phyloP scores from a whole-genome alignment of 202 grass and related monocot genomes.

The Cymbopogon flexuosus region DNA sequence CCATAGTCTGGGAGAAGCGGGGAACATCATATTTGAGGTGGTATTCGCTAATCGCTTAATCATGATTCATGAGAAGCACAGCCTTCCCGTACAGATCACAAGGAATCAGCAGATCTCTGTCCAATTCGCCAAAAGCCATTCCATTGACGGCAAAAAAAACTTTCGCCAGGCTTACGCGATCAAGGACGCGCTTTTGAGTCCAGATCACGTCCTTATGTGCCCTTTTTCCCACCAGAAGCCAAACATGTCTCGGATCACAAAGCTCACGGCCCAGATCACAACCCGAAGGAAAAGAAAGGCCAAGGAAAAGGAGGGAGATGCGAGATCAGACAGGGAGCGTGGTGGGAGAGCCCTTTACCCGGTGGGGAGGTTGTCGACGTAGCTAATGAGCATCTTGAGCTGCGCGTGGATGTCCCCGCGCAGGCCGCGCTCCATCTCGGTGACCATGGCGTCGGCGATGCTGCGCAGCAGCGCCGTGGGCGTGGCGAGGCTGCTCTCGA shows the following conservation, averaged over 20 bases:
- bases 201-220: background rate
- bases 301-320: background rate
- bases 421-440: constrained; percentile 67
- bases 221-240: background rate
- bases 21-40: background rate
- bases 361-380: constrained; percentile 80
- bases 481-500: constrained; percentile 51
- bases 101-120: constrained; percentile 4
- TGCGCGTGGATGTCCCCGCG: constrained; percentile 51
- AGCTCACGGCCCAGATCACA: constrained; percentile 11
- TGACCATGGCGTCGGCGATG: constrained; percentile 72
- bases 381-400: constrained; percentile 88
- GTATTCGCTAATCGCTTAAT: background rate
- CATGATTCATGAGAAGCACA: background rate
- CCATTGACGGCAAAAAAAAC: background rate
- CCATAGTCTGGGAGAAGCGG: background rate
- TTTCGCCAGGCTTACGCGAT: background rate
- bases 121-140: background rate
- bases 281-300: background rate
- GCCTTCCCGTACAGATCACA: background rate
- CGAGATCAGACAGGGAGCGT: constrained; percentile 24
- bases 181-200: background rate
- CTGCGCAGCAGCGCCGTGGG: constrained; percentile 65
- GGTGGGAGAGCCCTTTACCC: constrained; percentile 40
- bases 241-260: constrained; percentile 21